Percentiles rank a stretch among this genome's conserved stretches.
phyloP scores from a whole-genome alignment of 2,329 filamentous ascomycete species.

The Nothopassalora personata region DNA sequence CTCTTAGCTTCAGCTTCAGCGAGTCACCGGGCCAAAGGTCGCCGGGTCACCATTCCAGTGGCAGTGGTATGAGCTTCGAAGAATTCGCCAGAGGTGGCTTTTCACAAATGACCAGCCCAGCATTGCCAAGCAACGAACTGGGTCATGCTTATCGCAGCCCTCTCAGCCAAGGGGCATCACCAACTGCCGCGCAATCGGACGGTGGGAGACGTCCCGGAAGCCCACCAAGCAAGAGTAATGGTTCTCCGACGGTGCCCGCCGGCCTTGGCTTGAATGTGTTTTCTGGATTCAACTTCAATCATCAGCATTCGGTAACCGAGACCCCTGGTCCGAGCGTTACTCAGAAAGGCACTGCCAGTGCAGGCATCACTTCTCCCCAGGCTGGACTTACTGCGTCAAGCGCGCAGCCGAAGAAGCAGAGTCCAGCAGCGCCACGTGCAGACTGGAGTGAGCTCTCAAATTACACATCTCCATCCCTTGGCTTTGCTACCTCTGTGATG shows the following conservation, averaged over 20 bases:
- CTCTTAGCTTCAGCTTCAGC: background rate
- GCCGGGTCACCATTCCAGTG: background rate
- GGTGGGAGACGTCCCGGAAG: background rate
- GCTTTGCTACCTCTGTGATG: background rate
- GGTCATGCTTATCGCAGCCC: background rate
- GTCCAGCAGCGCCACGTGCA: background rate
- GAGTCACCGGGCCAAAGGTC: background rate
- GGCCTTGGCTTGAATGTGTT: conserved; percentile 17
- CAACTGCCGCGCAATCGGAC: background rate
- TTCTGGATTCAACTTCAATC: conserved; percentile 14
- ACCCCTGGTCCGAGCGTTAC: no score
- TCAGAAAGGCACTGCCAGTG: background rate
- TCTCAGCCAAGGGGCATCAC: background rate
- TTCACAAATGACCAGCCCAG: background rate
- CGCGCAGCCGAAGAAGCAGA: no score
- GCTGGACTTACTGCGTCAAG: background rate
- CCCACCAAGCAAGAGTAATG: conserved; percentile 1
- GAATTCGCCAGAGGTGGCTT: conserved; percentile 11
- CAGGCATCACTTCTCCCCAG: background rate
- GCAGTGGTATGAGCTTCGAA: conserved; percentile 14
- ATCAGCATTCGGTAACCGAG: background rate
- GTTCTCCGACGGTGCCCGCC: conserved; percentile 2
- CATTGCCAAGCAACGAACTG: background rate
- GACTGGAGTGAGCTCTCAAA: background rate
- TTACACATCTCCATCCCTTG: background rate